Percentiles rank a stretch among this genome's conserved stretches.
Conservation (phyloP, 805 yeast genomes). For the Torulaspora franciscae region DNA sequence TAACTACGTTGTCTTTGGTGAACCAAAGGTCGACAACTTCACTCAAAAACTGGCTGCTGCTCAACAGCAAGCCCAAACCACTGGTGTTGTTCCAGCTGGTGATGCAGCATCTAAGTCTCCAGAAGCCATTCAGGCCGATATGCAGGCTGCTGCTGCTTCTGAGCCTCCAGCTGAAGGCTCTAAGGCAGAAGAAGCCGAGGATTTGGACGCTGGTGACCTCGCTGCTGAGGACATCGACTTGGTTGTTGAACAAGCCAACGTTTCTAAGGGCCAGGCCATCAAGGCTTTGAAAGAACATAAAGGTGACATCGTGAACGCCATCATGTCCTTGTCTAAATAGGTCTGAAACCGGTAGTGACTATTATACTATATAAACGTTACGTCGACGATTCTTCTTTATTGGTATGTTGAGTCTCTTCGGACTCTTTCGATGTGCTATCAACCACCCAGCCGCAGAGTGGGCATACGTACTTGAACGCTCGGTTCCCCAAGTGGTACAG, state of each 20-base stretch:
- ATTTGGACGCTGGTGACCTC: slow-evolving; percentile 81
- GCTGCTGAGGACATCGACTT: slow-evolving; percentile 77
- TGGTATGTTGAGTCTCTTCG: slow-evolving; percentile 1
- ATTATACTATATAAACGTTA: slow-evolving; percentile 2
- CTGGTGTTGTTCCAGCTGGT: slow-evolving; percentile 41
- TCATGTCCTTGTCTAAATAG: slow-evolving; percentile 63
- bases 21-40: slow-evolving; percentile 93
- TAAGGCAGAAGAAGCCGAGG: slow-evolving; percentile 51
- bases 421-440: slow-evolving; percentile 8
- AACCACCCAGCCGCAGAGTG: slow-evolving; percentile 23
- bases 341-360: slow-evolving; percentile 1
- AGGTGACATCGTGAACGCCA: slow-evolving; percentile 94
- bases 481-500: slow-evolving; percentile 22
- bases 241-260: slow-evolving; percentile 87
- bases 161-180: slow-evolving; percentile 40
- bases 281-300: slow-evolving; percentile 84
- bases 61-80: slow-evolving; percentile 55
- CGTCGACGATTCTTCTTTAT: slow-evolving; percentile 1
- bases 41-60: slow-evolving; percentile 82
- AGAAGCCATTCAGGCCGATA: slow-evolving; percentile 77
- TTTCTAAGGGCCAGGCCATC: slow-evolving; percentile 83
- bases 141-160: slow-evolving; percentile 55
- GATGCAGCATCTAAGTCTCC: slow-evolving; percentile 58
- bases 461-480: slow-evolving; percentile 28
- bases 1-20: slow-evolving; percentile 95